Conservation (phyloP, 306 rosid genomes). For the Betula pendula region DNA sequence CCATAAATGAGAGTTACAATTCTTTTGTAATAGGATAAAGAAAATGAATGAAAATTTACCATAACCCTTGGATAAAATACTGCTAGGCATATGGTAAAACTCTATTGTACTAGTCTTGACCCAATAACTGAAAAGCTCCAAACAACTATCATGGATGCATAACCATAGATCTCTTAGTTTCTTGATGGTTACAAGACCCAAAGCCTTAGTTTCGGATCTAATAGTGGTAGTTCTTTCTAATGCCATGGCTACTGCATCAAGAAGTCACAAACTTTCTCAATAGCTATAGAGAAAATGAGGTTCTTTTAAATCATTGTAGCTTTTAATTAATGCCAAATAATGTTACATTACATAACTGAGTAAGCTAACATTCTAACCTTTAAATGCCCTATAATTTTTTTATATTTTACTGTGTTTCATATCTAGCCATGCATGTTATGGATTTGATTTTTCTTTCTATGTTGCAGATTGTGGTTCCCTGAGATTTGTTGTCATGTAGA, state of each 20-base stretch:
- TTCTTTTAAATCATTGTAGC: neutral
- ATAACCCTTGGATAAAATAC: too few species aligned
- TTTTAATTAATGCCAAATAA: neutral
- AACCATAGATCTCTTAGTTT: too few species aligned
- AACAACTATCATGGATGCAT: too few species aligned
- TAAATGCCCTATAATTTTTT: neutral
- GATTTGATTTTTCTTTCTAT: conserved; percentile 11
- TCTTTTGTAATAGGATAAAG: too few species aligned
- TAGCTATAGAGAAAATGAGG: neutral
- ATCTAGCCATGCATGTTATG: too few species aligned
- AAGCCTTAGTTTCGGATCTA: neutral
- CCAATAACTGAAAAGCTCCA: too few species aligned
- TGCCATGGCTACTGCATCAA: neutral
- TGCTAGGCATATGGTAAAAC: too few species aligned
- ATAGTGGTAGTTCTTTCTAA: neutral
- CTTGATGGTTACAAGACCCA: too few species aligned
- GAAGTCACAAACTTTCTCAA: neutral
- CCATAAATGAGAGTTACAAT: too few species aligned
- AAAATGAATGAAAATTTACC: too few species aligned
- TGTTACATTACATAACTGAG: neutral
- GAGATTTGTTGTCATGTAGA: conserved; percentile 24
- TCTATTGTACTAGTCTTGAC: too few species aligned
- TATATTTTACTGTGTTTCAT: neutral
- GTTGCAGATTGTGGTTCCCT: conserved; percentile 16
- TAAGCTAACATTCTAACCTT: neutral